Evolutionary conservation across 2,329 filamentous ascomycete species (phyloP), one percentile per base, ranked within the genome.

Genomic region (Talaromyces sp.): DNA sequence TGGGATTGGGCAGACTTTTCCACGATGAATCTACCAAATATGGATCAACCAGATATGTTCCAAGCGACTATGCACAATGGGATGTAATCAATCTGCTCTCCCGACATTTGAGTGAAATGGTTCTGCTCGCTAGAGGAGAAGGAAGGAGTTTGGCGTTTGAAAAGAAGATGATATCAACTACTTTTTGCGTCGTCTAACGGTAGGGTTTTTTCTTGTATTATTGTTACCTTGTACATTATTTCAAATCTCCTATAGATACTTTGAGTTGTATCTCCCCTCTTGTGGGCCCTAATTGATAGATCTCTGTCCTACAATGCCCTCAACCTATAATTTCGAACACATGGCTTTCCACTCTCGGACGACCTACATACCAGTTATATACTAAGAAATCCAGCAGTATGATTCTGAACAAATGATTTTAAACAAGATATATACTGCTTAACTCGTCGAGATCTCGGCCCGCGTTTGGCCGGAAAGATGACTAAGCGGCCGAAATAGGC

Each of bases 1-100:
- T 97, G 93, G 93, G 92, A 90, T 69, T 91, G 88, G 88, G 86
- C 80, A 3, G 80, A 82, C 64, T 77, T 80, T 73, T 77, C 77
- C 14, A 72, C 50, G 24, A 50, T 72, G 19, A 76, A 74, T 63
- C 74, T 77, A 48, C 75, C 76, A 22, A 69, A 72, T 10, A 77
- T 78, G 59, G 76, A 75, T 47, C 62, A 67, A 39, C 67, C 68
- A 22, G 68, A 67, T 61, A 68, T 68, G 41, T 65, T 68, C 37
- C 68, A 70, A 52, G 69, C 69, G 8, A 70, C 70, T 39, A 70
- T 69, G 33, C 70, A 69, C 22, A 69, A 66, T 65, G 70, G 67
- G 45, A 68, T 71, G 65, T 76, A 56, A 64, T 41, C 22, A 11
- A 45, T 39, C 24, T 14, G n/a, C 37, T 22, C n/a, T 39, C 9